phyloP scores from a whole-genome alignment of 805 yeast species.

The Wickerhamiella kazuoi region DNA sequence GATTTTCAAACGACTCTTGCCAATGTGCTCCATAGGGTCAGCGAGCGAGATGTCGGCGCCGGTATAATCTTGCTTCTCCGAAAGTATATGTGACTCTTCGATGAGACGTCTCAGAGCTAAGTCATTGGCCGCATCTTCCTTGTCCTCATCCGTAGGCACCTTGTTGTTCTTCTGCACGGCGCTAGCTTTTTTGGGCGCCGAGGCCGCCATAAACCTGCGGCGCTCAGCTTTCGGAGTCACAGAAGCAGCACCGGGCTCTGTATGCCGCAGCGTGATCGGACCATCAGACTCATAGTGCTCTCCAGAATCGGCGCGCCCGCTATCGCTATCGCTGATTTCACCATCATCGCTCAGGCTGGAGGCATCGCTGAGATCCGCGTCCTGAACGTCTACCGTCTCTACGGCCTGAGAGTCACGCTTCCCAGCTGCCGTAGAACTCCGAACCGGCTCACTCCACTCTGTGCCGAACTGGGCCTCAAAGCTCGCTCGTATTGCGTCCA shows the following conservation, averaged over 20 bases:
- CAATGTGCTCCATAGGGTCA: conserved; percentile 23
- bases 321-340: background rate
- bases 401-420: background rate
- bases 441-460: conserved; percentile 16
- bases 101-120: conserved; percentile 48
- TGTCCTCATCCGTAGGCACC: conserved; percentile 19
- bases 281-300: conserved; percentile 6
- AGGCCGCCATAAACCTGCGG: conserved; percentile 13
- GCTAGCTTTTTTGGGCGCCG: conserved; percentile 18
- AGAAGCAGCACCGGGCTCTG: conserved; percentile 17
- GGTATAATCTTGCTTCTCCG: conserved; percentile 12
- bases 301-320: background rate
- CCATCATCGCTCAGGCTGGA: background rate
- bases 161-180: conserved; percentile 4
- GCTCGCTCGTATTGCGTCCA: conserved; percentile 1
- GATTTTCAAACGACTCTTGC: conserved; percentile 22
- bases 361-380: background rate
- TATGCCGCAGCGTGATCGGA: conserved; percentile 21
- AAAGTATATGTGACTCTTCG: conserved; percentile 46
- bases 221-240: conserved; percentile 12
- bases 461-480: conserved; percentile 23
- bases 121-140: conserved; percentile 44
- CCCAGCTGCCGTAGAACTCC: background rate
- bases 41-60: conserved; percentile 22
- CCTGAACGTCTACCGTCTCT: background rate